Conservation (phyloP, 176 grass and related monocot genomes). For the Zoysia pacifica region DNA sequence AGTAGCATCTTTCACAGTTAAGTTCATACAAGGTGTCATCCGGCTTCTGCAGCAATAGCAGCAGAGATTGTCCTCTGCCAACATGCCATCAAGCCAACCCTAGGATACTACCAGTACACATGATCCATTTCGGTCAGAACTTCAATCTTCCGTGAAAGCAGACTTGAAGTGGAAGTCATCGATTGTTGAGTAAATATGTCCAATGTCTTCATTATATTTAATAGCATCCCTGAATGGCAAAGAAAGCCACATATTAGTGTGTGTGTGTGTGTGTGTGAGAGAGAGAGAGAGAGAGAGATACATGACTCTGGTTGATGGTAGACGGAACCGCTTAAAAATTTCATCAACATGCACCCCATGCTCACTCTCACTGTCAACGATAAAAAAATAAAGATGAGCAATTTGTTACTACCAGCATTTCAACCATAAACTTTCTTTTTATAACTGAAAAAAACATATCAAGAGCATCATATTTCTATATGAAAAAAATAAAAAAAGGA, state of each 20-base stretch:
- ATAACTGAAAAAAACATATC: background rate
- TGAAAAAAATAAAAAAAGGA: background rate
- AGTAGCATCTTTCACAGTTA: background rate
- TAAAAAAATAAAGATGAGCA: background rate
- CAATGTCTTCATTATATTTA: conserved; percentile 43
- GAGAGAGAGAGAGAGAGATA: conserved; percentile 6
- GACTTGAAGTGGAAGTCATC: conserved; percentile 87
- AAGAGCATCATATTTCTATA: background rate
- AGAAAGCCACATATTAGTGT: background rate
- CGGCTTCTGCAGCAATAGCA: background rate
- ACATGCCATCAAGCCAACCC: background rate
- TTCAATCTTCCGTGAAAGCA: conserved; percentile 35
- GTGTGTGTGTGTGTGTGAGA: background rate
- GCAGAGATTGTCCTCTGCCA: background rate
- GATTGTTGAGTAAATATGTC: conserved; percentile 80
- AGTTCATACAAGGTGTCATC: background rate
- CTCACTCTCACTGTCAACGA: conserved; percentile 56
- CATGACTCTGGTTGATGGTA: conserved; percentile 54
- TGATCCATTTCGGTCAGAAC: background rate
- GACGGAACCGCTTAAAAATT: conserved; percentile 57
- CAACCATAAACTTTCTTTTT: background rate
- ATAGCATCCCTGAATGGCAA: conserved; percentile 71
- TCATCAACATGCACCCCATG: conserved; percentile 87
- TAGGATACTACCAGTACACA: background rate
- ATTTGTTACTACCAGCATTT: background rate